Evolutionary conservation across 306 rosid species (phyloP).

Genomic region (Sechiopsis laciniata): DNA sequence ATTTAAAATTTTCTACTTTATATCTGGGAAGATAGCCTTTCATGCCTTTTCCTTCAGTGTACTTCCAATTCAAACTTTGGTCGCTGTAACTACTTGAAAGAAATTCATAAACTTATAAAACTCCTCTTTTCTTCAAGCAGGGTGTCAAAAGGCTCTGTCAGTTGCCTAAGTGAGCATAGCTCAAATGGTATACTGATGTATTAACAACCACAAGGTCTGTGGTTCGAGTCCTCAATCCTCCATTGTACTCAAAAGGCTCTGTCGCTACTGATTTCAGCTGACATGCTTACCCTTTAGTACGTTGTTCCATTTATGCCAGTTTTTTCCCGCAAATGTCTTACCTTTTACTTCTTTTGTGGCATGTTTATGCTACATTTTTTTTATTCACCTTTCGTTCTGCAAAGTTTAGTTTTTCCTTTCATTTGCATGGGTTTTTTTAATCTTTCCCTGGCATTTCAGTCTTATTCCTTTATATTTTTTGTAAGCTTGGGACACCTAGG

Average conservation of each 20-base stretch:
- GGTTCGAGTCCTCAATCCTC: too few relatives aligned
- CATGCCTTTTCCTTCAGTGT: conserved; percentile 48
- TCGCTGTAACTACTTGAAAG: conserved; percentile 37
- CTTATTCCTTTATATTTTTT: conserved; percentile 11
- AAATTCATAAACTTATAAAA: conserved; percentile 47
- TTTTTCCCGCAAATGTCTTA: conserved; percentile 43
- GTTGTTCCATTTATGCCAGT: conserved; percentile 79
- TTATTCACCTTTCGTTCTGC: conserved; percentile 17
- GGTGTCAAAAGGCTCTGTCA: conserved; percentile 62
- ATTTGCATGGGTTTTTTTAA: conserved; percentile 14
- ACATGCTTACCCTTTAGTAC: conserved; percentile 65
- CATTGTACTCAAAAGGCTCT: too few relatives aligned
- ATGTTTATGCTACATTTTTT: conserved; percentile 41
- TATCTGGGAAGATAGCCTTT: conserved; percentile 26
- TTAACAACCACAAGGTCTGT: too few relatives aligned
- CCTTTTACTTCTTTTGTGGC: conserved; percentile 46
- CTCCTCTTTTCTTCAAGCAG: conserved; percentile 69
- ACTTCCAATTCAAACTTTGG: conserved; percentile 52
- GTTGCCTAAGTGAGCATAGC: conserved; percentile 18
- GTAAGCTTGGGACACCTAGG: background rate
- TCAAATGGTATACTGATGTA: too few relatives aligned
- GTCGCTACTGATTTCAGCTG: conserved; percentile 58
- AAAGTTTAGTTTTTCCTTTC: conserved; percentile 25
- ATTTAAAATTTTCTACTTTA: conserved; percentile 3
- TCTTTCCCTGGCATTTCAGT: conserved; percentile 12